Conservation (phyloP, 2,329 filamentous ascomycete species). For the Colletotrichum sp. region DNA sequence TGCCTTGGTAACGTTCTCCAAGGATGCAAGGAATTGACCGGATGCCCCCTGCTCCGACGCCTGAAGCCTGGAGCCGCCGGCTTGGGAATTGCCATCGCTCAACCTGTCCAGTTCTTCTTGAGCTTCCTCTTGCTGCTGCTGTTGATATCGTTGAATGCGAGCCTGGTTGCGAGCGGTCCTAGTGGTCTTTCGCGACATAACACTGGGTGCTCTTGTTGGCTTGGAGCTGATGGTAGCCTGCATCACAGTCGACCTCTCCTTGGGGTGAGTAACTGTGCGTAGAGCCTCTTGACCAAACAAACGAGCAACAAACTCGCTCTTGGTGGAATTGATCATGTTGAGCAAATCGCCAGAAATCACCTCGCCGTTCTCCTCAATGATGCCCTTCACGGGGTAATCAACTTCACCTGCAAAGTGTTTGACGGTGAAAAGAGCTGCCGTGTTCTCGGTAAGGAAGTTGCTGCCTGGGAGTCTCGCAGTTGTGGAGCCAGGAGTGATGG, state of each 20-base stretch:
- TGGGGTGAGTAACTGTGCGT: conserved; percentile 90
- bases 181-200: conserved; percentile 80
- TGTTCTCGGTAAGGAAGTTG: conserved; percentile 87
- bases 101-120: conserved; percentile 52
- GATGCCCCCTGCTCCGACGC: conserved; percentile 75
- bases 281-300: conserved; percentile 96
- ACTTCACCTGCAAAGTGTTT: conserved; percentile 97
- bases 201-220: conserved; percentile 88
- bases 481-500: conserved; percentile 79
- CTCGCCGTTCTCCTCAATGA: conserved; percentile 96
- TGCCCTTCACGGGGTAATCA: conserved; percentile 85
- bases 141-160: conserved; percentile 35
- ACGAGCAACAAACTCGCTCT: conserved; percentile 85
- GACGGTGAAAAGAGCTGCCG: conserved; percentile 82
- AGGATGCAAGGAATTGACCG: conserved; percentile 85
- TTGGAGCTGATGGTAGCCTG: conserved; percentile 97
- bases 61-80: conserved; percentile 43
- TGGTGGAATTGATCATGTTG: conserved; percentile 88
- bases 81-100: conserved; percentile 54
- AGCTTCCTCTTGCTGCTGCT: conserved; percentile 41
- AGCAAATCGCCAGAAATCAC: conserved; percentile 95
- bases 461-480: conserved; percentile 82
- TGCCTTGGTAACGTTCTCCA: conserved; percentile 91
- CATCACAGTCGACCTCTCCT: conserved; percentile 89
- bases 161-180: conserved; percentile 32